Evolutionary conservation across 2,329 filamentous ascomycete genomes (phyloP).

Genomic region (Alternaria ventricosa): DNA sequence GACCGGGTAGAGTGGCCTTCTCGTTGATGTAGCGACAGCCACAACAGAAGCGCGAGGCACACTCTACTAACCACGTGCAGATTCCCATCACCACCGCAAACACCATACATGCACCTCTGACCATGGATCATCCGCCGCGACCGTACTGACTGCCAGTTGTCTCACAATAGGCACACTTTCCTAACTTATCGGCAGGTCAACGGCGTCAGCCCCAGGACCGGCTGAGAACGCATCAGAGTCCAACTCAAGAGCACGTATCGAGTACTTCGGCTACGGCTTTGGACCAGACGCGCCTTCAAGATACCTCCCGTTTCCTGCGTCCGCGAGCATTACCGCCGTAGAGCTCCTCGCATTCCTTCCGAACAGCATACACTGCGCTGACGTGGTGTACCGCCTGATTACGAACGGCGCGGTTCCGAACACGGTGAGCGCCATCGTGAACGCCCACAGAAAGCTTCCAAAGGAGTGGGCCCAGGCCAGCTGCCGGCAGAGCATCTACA

Average conservation of each 20-base stretch:
- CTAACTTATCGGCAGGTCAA: not conserved
- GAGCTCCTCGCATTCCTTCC: slow-evolving; percentile 35
- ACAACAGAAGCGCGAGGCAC: not conserved
- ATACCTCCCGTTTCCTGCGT: slow-evolving; percentile 21
- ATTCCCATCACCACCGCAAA: not conserved
- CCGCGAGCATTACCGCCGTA: slow-evolving; percentile 27
- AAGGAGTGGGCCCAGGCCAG: slow-evolving; percentile 9
- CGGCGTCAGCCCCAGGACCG: not conserved
- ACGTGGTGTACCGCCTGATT: slow-evolving; percentile 31
- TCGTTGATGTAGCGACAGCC: slow-evolving; percentile 11
- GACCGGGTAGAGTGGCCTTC: slow-evolving; percentile 4
- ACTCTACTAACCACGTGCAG: slow-evolving; percentile 2
- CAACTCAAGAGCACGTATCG: not conserved
- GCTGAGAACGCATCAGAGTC: not conserved
- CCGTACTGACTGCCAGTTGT: not conserved
- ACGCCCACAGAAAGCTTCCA: slow-evolving; percentile 18
- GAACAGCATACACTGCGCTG: slow-evolving; percentile 23
- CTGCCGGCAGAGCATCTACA: slow-evolving; percentile 21
- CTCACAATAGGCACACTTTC: not conserved
- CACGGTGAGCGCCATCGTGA: slow-evolving; percentile 23
- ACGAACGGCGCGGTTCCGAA: slow-evolving; percentile 23
- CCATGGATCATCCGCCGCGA: not conserved
- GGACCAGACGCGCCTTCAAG: slow-evolving; percentile 11
- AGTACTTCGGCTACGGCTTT: slow-evolving; percentile 1
- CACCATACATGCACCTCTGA: not conserved